A percentile compares a stretch with the other conserved stretches of the same genome.
These are phyloP conservation scores for Meyerozyma smithsonii DNA, from an alignment of 1,139 yeast genomes.

Conservation along the genomic window DNA sequence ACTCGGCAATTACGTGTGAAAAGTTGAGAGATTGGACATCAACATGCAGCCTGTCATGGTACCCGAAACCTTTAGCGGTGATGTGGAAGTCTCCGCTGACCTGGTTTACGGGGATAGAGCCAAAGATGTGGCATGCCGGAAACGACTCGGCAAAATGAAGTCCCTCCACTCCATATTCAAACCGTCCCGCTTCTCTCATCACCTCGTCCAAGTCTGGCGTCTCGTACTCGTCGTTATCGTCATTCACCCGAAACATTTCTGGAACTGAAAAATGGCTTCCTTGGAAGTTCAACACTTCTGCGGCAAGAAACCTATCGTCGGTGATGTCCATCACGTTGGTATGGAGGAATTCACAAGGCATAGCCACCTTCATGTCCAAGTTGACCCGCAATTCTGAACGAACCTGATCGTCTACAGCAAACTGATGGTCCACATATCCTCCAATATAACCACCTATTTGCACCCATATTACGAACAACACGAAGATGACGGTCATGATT, in stretches of 20 bases:
- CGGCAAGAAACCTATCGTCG: constrained; percentile 71
- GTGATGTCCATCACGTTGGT: constrained; percentile 78
- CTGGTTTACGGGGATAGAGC: constrained; percentile 79
- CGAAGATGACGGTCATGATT: constrained; percentile 52
- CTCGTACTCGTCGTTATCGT: constrained; percentile 42
- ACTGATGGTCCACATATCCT: constrained; percentile 76
- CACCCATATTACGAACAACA: constrained; percentile 73
- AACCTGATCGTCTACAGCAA: constrained; percentile 63
- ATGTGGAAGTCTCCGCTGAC: constrained; percentile 84
- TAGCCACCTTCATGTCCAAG: constrained; percentile 73
- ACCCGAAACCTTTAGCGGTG: constrained; percentile 70
- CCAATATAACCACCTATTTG: constrained; percentile 84
- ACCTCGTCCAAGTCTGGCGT: constrained; percentile 67
- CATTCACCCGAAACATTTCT: constrained; percentile 33
- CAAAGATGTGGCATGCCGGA: constrained; percentile 86
- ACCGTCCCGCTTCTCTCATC: constrained; percentile 58
- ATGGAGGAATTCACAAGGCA: constrained; percentile 76
- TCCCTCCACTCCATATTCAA: constrained; percentile 51
- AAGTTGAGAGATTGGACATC: constrained; percentile 58
- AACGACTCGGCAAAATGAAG: constrained; percentile 42
- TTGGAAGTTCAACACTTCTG: constrained; percentile 65
- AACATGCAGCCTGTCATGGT: constrained; percentile 41
- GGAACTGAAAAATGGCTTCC: constrained; percentile 59
- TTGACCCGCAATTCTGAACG: constrained; percentile 63
- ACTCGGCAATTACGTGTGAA: constrained; percentile 79